phyloP scores from a whole-genome alignment of 768 basidiomycete species.

The Trametes cinnabarina region DNA sequence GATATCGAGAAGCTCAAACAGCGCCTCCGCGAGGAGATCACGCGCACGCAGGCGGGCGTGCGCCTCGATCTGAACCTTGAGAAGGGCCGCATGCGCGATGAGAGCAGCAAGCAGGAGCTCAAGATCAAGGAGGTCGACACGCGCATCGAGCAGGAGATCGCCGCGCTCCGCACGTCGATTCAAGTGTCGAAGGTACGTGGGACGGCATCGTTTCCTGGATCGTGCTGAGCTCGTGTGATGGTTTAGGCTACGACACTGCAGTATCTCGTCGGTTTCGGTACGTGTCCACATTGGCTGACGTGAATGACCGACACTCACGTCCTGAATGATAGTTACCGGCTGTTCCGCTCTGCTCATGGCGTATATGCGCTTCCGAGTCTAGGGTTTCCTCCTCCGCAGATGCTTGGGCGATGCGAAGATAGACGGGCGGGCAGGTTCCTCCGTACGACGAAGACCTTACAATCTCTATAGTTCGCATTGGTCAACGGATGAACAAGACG shows the following conservation, averaged over 20 bases:
- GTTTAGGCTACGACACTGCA: constrained; percentile 77
- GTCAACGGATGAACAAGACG: background rate
- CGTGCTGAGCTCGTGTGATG: background rate
- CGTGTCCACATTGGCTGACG: constrained; percentile 30
- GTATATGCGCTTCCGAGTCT: constrained; percentile 69
- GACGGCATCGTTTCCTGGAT: background rate
- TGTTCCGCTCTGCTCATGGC: constrained; percentile 86
- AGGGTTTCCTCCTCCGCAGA: constrained; percentile 2
- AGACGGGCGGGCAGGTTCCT: constrained; percentile 9
- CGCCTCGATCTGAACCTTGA: constrained; percentile 93
- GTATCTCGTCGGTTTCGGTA: constrained; percentile 85
- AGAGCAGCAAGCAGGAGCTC: constrained; percentile 84
- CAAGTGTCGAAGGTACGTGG: constrained; percentile 75
- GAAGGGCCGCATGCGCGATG: constrained; percentile 93
- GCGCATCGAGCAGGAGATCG: constrained; percentile 94
- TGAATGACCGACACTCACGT: background rate
- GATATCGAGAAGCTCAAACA: constrained; percentile 97
- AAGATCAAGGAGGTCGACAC: constrained; percentile 99
- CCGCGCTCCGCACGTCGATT: constrained; percentile 76
- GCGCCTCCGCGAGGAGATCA: constrained; percentile 87
- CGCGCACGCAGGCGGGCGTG: constrained; percentile 89
- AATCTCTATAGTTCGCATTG: background rate
- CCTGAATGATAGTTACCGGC: constrained; percentile 64
- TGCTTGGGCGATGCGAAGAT: background rate
- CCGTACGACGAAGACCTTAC: background rate